phyloP scores from a whole-genome alignment of 140 eudicot species.

The Stevia rebaudiana region DNA sequence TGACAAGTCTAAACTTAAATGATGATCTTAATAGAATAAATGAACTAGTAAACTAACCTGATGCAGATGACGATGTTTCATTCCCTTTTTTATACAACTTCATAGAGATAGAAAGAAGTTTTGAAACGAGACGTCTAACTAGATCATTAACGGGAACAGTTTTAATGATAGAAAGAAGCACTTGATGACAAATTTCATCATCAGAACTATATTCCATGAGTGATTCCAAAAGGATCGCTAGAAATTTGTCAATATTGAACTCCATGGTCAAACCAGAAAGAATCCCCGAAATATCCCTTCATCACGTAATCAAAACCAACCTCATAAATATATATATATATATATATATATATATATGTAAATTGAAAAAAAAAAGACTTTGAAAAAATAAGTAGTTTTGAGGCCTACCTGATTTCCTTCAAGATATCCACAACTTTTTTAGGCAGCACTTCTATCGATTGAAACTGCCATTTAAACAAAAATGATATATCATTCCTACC shows the following conservation, averaged over 20 bases:
- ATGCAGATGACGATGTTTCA: conserved; percentile 33
- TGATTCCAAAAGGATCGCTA: conserved; percentile 57
- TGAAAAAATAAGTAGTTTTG: not conserved
- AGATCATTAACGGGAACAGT: conserved; percentile 43
- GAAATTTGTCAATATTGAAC: conserved; percentile 75
- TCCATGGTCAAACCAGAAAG: conserved; percentile 57
- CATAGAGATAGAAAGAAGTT: conserved; percentile 44
- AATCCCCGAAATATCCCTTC: conserved; percentile 61
- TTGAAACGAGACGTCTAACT: conserved; percentile 44
- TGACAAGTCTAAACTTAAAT: not conserved
- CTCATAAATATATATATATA: conserved; percentile 3
- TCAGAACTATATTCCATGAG: conserved; percentile 55
- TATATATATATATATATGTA: conserved; percentile 5
- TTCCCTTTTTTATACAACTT: conserved; percentile 42
- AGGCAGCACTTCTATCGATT: conserved; percentile 66
- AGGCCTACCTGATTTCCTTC: conserved; percentile 50
- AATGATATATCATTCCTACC: not conserved
- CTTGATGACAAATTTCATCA: conserved; percentile 47
- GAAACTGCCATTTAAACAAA: conserved; percentile 44
- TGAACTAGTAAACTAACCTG: conserved; percentile 41
- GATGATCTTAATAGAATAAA: not conserved
- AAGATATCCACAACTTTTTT: conserved; percentile 68
- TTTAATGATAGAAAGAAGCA: conserved; percentile 45
- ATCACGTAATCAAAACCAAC: conserved; percentile 21
- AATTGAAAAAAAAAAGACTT: not conserved